phyloP scores from a whole-genome alignment of 73 alveolate species.

The Blepharisma stoltei region DNA sequence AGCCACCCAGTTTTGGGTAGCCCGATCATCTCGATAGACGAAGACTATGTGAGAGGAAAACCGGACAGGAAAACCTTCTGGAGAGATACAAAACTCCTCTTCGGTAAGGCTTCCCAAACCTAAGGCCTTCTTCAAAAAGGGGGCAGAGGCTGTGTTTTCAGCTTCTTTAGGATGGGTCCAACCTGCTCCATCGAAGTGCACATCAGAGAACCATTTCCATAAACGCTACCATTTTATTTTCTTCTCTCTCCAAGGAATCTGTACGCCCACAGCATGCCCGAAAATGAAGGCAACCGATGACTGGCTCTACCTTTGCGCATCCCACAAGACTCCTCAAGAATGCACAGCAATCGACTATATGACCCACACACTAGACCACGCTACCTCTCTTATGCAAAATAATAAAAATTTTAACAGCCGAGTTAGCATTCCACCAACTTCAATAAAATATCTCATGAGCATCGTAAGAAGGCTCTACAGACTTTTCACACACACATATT shows the following conservation, averaged over 20 bases:
- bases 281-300: constrained; percentile 99
- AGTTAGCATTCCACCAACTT: constrained; percentile 1
- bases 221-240: too few species aligned
- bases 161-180: too few species aligned
- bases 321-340: constrained; percentile 94
- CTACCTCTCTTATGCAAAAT: constrained; percentile 87
- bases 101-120: too few species aligned
- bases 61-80: too few species aligned
- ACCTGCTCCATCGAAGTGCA: too few species aligned
- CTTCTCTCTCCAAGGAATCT: constrained; percentile 89
- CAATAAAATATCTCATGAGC: constrained; percentile 50
- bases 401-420: constrained; percentile 73
- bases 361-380: constrained; percentile 94
- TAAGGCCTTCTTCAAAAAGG: too few species aligned
- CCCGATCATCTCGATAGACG: too few species aligned
- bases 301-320: constrained; percentile 97
- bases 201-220: too few species aligned
- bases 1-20: too few species aligned
- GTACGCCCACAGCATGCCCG: constrained; percentile 93
- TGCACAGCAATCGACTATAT: constrained; percentile 98
- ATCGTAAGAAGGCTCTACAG: constrained; percentile 95
- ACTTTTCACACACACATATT: constrained; percentile 91
- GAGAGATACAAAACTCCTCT: too few species aligned
- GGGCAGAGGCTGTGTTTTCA: too few species aligned
- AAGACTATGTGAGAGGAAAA: too few species aligned